A percentile compares a stretch with the other conserved stretches of the same genome.
Evolutionary conservation across 257 asterid genomes (phyloP).

Genomic region (Solanum etuberosum): DNA sequence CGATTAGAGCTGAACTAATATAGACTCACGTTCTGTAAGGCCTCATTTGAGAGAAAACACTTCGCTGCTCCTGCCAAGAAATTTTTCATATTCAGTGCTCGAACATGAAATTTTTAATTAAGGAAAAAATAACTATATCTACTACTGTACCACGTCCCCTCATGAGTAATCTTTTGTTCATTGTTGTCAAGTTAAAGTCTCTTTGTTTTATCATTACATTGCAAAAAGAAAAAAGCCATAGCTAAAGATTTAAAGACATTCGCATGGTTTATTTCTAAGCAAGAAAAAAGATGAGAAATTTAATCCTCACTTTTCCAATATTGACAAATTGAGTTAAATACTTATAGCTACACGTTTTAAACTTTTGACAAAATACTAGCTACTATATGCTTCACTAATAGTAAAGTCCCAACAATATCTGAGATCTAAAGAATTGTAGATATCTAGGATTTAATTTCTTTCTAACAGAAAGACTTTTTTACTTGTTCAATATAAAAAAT

Average conservation of each 20-base stretch:
- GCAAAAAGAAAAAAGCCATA: no score
- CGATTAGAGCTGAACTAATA: neutral
- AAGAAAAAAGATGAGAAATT: neutral
- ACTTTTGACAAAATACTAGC: neutral
- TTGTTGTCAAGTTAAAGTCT: neutral
- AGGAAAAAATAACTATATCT: neutral
- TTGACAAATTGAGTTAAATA: neutral
- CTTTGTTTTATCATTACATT: neutral
- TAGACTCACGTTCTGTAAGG: accelerated
- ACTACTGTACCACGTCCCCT: no score
- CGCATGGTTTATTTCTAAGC: neutral
- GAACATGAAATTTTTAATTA: neutral
- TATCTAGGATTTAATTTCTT: neutral
- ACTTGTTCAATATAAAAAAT: neutral
- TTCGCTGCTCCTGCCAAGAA: neutral
- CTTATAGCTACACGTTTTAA: neutral
- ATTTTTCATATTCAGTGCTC: accelerated
- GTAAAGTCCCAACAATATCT: neutral
- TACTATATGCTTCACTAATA: neutral
- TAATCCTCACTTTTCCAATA: neutral
- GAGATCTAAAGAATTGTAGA: neutral
- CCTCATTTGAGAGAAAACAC: neutral
- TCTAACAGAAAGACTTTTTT: neutral
- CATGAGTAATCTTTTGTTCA: neutral
- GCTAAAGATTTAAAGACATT: neutral